These are phyloP conservation scores for Suillus brevipes DNA, from an alignment of 768 basidiomycete species.

Conservation along the genomic window DNA sequence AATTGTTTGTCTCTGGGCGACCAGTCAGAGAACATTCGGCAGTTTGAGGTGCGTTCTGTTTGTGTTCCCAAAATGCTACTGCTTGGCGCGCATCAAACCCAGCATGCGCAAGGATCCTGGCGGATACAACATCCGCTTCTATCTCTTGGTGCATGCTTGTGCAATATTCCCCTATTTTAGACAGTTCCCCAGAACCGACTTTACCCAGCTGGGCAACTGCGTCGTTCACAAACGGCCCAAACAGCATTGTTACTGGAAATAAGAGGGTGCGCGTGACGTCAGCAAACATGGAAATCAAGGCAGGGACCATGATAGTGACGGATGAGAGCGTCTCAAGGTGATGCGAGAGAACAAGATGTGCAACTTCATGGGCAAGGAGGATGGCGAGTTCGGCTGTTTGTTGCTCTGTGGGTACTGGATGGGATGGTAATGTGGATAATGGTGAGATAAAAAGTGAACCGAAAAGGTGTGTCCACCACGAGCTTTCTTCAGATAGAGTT, in stretches of 20 bases:
- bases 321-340: conserved; percentile 92
- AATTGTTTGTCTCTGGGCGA: conserved; percentile 10
- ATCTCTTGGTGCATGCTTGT: conserved; percentile 83
- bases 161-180: conserved; percentile 71
- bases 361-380: conserved; percentile 89
- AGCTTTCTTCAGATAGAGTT: conserved; percentile 24
- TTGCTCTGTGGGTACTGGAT: conserved; percentile 66
- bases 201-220: conserved; percentile 82
- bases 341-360: conserved; percentile 88
- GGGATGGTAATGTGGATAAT: conserved; percentile 31
- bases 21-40: conserved; percentile 23
- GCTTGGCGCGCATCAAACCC: conserved; percentile 87
- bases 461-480: conserved; percentile 52
- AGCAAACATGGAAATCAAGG: conserved; percentile 69
- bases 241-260: conserved; percentile 87
- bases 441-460: conserved; percentile 41
- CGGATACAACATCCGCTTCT: conserved; percentile 89
- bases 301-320: conserved; percentile 78
- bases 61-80: conserved; percentile 78
- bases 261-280: conserved; percentile 77
- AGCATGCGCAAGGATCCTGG: conserved; percentile 86
- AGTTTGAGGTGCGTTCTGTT: conserved; percentile 34
- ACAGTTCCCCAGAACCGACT: conserved; percentile 73
- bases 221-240: conserved; percentile 96
- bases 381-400: conserved; percentile 90